phyloP scores from a whole-genome alignment of 1,284 basidiomycete genomes.

The Ganoderma lucidum region DNA sequence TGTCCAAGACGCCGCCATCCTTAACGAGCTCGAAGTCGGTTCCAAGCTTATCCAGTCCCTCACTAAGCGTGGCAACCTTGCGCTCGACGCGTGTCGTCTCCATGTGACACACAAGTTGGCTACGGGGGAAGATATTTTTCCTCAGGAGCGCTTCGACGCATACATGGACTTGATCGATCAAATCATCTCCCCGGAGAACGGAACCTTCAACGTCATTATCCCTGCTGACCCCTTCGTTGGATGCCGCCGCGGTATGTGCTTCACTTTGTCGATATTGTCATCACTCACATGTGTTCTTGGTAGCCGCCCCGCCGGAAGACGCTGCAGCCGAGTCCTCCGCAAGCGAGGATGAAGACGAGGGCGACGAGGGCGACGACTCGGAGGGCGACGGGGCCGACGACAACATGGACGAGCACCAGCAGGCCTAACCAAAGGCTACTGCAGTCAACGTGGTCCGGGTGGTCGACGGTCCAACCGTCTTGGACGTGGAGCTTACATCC shows the following conservation, averaged over 20 bases:
- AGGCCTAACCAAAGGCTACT: neutral
- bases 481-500: neutral
- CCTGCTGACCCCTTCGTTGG: no score
- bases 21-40: neutral
- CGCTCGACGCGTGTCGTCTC: neutral
- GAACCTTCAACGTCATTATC: no score
- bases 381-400: neutral
- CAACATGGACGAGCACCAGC: neutral
- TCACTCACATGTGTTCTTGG: neutral
- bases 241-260: neutral
- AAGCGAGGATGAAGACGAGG: slow-evolving; percentile 32
- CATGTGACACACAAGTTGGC: neutral
- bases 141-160: neutral
- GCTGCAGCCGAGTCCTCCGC: neutral
- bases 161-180: neutral
- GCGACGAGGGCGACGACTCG: neutral
- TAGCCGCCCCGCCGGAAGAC: neutral
- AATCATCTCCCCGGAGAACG: neutral
- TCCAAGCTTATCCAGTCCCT: neutral
- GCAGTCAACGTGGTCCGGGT: neutral
- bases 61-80: neutral
- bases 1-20: neutral
- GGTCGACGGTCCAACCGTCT: neutral
- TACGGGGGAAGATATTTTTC: neutral
- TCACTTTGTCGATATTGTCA: neutral